phyloP scores from a whole-genome alignment of 2,329 filamentous ascomycete genomes.

The Aaosphaeria arxii region DNA sequence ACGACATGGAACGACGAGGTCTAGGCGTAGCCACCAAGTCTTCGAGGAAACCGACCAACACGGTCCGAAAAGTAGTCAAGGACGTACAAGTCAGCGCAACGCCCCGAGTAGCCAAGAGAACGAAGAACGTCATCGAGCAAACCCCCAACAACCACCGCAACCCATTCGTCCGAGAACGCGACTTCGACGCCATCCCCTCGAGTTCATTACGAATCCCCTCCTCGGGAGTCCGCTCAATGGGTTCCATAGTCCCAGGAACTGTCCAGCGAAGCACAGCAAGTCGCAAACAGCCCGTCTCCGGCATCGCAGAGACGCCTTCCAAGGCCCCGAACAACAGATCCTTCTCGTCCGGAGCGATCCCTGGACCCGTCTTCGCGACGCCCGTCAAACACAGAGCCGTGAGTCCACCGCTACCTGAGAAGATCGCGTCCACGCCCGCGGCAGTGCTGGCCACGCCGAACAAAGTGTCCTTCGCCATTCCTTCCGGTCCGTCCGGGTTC shows the following conservation, averaged over 20 bases:
- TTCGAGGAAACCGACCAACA: constrained; percentile 24
- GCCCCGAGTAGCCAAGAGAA: constrained; percentile 34
- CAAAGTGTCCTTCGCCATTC: constrained; percentile 8
- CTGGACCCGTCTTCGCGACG: constrained; percentile 31
- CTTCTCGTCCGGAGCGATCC: constrained; percentile 20
- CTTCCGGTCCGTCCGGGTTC: constrained; percentile 8
- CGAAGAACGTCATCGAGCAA: constrained; percentile 28
- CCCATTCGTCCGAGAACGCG: constrained; percentile 16
- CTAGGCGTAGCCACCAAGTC: constrained; percentile 17
- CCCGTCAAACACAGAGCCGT: constrained; percentile 19
- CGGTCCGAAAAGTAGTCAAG: constrained; percentile 26
- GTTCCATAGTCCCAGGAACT: constrained; percentile 23
- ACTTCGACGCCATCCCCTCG: constrained; percentile 15
- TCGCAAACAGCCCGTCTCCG: constrained; percentile 23
- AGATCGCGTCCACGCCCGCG: constrained; percentile 1
- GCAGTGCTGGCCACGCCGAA: constrained; percentile 21
- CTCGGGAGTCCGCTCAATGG: constrained; percentile 32
- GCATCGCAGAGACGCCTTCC: constrained; percentile 43
- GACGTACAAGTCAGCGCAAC: constrained; percentile 44
- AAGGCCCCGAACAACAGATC: constrained; percentile 32
- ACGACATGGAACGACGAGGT: constrained; percentile 62
- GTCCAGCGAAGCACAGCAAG: constrained; percentile 25
- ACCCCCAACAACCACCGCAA: constrained; percentile 27
- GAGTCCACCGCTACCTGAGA: background rate
- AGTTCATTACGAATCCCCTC: constrained; percentile 40